A percentile compares a stretch with the other conserved stretches of the same genome.
These are phyloP conservation scores for Gnaphalium uliginosum DNA, from an alignment of 129 eudicot species.

Conservation along the genomic window DNA sequence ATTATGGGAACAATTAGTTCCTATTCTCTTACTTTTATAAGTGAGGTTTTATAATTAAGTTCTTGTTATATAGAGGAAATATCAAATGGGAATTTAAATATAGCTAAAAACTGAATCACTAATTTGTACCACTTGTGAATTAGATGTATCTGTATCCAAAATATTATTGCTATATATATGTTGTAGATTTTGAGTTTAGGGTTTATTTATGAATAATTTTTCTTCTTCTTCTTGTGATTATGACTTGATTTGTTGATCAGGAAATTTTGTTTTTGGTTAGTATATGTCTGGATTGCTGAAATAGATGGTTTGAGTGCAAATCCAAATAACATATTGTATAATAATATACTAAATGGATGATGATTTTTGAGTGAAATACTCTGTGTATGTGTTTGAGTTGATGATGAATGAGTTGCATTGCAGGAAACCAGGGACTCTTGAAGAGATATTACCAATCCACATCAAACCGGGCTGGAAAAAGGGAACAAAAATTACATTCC, in stretches of 20 bases:
- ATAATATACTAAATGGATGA: neutral
- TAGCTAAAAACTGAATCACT: neutral
- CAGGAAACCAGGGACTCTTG: constrained; percentile 75
- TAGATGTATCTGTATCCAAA: no score
- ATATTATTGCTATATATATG: no score
- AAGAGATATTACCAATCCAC: constrained; percentile 72
- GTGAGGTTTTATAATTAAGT: neutral
- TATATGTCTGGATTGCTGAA: no score
- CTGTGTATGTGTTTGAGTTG: constrained; percentile 6
- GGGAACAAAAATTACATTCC: constrained; percentile 87
- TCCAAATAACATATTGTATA: neutral
- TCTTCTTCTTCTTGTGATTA: no score
- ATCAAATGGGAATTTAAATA: no score
- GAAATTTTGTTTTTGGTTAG: no score
- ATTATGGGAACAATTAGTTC: neutral
- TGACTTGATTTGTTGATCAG: no score
- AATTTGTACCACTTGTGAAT: neutral
- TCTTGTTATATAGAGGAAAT: neutral
- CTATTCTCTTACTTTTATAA: no score
- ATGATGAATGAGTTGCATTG: constrained; percentile 31
- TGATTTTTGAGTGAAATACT: neutral
- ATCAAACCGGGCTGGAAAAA: constrained; percentile 94
- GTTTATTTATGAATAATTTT: neutral
- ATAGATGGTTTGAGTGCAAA: no score
- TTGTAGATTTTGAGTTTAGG: neutral